A percentile compares a stretch with the other conserved stretches of the same genome.
These are phyloP conservation scores for Terfezia claveryi DNA, from an alignment of 495 filamentous ascomycete genomes.

Conservation along the genomic window DNA sequence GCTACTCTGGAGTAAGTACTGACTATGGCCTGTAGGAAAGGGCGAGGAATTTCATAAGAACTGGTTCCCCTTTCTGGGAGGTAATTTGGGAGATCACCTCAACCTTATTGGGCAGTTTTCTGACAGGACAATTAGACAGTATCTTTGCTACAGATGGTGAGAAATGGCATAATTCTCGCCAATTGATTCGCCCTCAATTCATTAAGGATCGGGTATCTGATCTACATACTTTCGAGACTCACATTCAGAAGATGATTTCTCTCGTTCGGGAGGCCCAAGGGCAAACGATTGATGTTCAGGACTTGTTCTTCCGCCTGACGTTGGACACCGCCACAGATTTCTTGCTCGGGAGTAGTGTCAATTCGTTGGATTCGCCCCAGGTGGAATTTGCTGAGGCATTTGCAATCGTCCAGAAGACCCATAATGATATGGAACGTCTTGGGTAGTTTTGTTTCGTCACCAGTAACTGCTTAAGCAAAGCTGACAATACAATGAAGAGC, in stretches of 20 bases:
- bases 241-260: slow-evolving; percentile 41
- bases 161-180: slow-evolving; percentile 47
- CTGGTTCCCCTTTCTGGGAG: slow-evolving; percentile 50
- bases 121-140: slow-evolving; percentile 24
- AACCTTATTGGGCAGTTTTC: neutral
- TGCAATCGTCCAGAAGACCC: slow-evolving; percentile 45
- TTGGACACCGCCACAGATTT: slow-evolving; percentile 72
- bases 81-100: neutral
- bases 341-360: slow-evolving; percentile 53
- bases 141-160: slow-evolving; percentile 64
- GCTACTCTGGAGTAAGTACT: neutral
- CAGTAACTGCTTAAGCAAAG: neutral
- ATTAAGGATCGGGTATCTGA: slow-evolving; percentile 59
- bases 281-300: slow-evolving; percentile 38
- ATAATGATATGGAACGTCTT: slow-evolving; percentile 37
- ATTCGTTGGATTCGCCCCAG: slow-evolving; percentile 38
- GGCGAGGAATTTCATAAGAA: slow-evolving; percentile 44
- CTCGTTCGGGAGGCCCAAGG: slow-evolving; percentile 34
- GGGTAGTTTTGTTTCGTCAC: slow-evolving; percentile 19
- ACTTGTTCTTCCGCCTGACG: slow-evolving; percentile 59
- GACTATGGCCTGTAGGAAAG: slow-evolving; percentile 45
- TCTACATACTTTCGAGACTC: slow-evolving; percentile 55
- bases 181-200: slow-evolving; percentile 63
- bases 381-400: slow-evolving; percentile 50
- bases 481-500: slow-evolving; percentile 13